phyloP scores from a whole-genome alignment of 1,284 basidiomycete genomes.

The Uromyces viciae-fabae region DNA sequence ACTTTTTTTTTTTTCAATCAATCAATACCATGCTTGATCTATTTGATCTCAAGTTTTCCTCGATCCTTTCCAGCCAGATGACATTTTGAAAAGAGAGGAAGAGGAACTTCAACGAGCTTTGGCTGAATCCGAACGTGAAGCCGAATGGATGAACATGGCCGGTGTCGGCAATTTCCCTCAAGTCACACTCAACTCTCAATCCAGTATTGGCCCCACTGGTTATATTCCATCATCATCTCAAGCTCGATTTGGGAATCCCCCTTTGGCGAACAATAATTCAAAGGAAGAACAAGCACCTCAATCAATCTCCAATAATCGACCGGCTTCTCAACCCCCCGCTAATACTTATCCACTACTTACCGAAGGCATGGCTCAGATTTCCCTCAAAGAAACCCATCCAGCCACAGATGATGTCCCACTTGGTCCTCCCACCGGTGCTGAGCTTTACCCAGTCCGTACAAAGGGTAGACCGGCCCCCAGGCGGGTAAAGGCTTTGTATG shows the following conservation, averaged over 20 bases:
- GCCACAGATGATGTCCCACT: slow-evolving; percentile 8
- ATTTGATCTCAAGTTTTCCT: slow-evolving; percentile 53
- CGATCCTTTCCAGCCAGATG: slow-evolving; percentile 70
- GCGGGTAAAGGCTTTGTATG: slow-evolving; percentile 82
- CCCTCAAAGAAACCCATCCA: slow-evolving; percentile 52
- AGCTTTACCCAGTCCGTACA: slow-evolving; percentile 47
- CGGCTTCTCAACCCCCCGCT: slow-evolving; percentile 47
- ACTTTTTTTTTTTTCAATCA: background rate
- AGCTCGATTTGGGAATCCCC: slow-evolving; percentile 41
- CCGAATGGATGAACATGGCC: slow-evolving; percentile 58
- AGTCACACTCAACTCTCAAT: slow-evolving; percentile 11
- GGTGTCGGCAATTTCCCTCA: slow-evolving; percentile 44
- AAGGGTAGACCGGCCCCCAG: slow-evolving; percentile 56
- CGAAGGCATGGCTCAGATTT: slow-evolving; percentile 51
- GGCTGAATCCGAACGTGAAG: slow-evolving; percentile 71
- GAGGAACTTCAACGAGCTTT: slow-evolving; percentile 86
- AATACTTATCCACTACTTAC: slow-evolving; percentile 50
- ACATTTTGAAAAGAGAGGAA: slow-evolving; percentile 75
- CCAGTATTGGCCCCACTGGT: slow-evolving; percentile 43
- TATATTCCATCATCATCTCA: slow-evolving; percentile 30
- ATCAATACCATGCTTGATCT: no score
- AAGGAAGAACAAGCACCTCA: background rate
- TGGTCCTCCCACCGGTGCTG: slow-evolving; percentile 27
- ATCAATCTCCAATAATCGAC: background rate
- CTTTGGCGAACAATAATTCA: background rate